Evolutionary conservation across 75 land plant species (phyloP), one percentile per base, ranked within the genome.

Genomic region (Picea sitchensis): DNA sequence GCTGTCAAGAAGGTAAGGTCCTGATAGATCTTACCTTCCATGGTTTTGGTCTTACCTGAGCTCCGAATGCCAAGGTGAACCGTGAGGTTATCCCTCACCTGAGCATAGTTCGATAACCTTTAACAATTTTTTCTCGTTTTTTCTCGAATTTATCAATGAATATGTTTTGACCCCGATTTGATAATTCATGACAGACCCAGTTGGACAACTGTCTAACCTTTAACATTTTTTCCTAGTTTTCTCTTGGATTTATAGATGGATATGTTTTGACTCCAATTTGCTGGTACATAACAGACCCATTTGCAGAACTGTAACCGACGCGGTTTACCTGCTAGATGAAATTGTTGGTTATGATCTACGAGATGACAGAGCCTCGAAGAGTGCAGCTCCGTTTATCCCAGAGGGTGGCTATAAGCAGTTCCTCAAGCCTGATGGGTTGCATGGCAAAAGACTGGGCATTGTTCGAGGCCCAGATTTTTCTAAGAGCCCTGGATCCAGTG

Each of bases 381-480:
- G 17, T 36, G 83, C 83, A n/a, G 54, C 86, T 3, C 31, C 58
- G 32, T 81, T 61, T 75, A 87, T 87, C 57, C 89, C 89, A 20
- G 23, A 17, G 18, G 83, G 83, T 38, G 89, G 89, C 1, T 87
- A 87, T 71, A 81, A 73, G 64, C 86, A 87, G 63, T 87, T 87
- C 44, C 81, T 84, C 31, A 87, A 68, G 61, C 9, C n/a, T 2
- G 79, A 84, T 87, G 89, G 89, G 32, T 79, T 87, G 17, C 78
- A 47, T 23, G 84, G 84, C 59, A 85, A 87, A 75, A 67, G 87
- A 31, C n/a, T 87, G 54, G 89, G 89, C 8, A 61, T 85, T 11
- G 56, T 82, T 7, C 34, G 78, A 65, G 5, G 78, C 6, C 77
- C 58, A 8, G 58, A 67, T 4, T 79, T 62, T 65, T 47, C 51